phyloP scores from a whole-genome alignment of 257 asterid genomes.

The Catharanthus roseus region DNA sequence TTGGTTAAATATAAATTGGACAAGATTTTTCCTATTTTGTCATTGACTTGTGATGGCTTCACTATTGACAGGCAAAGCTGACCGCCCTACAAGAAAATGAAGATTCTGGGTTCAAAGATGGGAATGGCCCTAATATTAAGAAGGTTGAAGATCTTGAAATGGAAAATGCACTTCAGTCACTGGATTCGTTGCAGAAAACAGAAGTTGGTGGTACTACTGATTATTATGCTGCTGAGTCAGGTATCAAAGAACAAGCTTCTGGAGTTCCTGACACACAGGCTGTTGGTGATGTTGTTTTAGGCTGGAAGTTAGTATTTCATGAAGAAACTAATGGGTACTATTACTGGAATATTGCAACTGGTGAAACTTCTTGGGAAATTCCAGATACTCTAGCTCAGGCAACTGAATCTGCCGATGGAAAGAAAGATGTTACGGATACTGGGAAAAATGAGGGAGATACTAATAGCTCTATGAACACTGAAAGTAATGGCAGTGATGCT shows the following conservation, averaged over 20 bases:
- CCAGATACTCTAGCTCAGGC: slow-evolving; percentile 50
- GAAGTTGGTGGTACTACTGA: slow-evolving; percentile 28
- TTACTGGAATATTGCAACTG: slow-evolving; percentile 82
- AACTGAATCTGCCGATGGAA: slow-evolving; percentile 26
- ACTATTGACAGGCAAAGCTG: slow-evolving; percentile 33
- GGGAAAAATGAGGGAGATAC: slow-evolving; percentile 22
- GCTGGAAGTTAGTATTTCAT: slow-evolving; percentile 87
- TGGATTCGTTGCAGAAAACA: slow-evolving; percentile 28
- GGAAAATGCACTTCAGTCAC: slow-evolving; percentile 28
- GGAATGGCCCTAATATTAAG: slow-evolving; percentile 23
- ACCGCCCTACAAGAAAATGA: slow-evolving; percentile 27
- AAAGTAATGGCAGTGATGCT: slow-evolving; percentile 19
- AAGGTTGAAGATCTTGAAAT: slow-evolving; percentile 34
- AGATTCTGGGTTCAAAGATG: slow-evolving; percentile 25
- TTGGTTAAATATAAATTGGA: not conserved
- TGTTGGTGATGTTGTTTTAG: slow-evolving; percentile 42
- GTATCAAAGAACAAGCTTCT: slow-evolving; percentile 37
- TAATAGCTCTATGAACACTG: slow-evolving; percentile 21
- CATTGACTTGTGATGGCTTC: not conserved
- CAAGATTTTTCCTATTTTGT: not conserved
- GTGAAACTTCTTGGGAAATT: slow-evolving; percentile 98
- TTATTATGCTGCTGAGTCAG: slow-evolving; percentile 16
- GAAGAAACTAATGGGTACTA: slow-evolving; percentile 90
- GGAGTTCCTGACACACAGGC: slow-evolving; percentile 32
- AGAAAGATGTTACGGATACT: slow-evolving; percentile 30